A percentile compares a stretch with the other conserved stretches of the same genome.
These are phyloP conservation scores for Coprinopsis cinerea DNA, from an alignment of 768 basidiomycete species.

Conservation along the genomic window DNA sequence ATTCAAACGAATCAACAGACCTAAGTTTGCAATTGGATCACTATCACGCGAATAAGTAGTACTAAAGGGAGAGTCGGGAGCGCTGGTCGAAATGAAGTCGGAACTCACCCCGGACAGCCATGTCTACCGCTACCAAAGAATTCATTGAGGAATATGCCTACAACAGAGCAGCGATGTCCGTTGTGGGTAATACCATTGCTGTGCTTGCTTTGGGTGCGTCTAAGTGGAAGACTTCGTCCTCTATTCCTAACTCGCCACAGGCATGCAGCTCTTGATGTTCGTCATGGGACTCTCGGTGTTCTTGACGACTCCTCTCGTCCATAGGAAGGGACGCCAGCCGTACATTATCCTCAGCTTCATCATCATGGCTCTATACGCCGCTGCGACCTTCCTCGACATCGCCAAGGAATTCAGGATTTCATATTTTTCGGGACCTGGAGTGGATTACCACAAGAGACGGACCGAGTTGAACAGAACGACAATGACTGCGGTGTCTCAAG, in stretches of 20 bases:
- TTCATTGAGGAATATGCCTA: not conserved
- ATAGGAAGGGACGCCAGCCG: not conserved
- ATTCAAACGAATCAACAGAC: too few relatives aligned
- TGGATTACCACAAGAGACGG: not conserved
- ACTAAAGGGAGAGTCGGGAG: too few relatives aligned
- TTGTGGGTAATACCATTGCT: not conserved
- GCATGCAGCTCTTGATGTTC: not conserved
- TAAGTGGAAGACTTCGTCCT: not conserved
- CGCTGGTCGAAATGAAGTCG: too few relatives aligned
- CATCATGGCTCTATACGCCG: not conserved
- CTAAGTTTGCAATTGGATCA: too few relatives aligned
- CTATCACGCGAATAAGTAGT: too few relatives aligned
- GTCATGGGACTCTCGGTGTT: not conserved
- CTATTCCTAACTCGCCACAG: too few relatives aligned
- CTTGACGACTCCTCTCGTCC: not conserved
- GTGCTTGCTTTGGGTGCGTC: not conserved
- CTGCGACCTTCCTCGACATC: not conserved
- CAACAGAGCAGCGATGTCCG: not conserved
- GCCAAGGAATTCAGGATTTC: too few relatives aligned
- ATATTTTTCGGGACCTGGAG: not conserved
- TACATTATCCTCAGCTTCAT: not conserved
- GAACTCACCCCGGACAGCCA: not conserved
- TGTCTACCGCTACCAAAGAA: not conserved
- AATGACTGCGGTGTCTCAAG: not conserved
- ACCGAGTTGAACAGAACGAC: not conserved